phyloP scores from a whole-genome alignment of 2,329 filamentous ascomycete species.

The Pseudogymnoascus sp. region DNA sequence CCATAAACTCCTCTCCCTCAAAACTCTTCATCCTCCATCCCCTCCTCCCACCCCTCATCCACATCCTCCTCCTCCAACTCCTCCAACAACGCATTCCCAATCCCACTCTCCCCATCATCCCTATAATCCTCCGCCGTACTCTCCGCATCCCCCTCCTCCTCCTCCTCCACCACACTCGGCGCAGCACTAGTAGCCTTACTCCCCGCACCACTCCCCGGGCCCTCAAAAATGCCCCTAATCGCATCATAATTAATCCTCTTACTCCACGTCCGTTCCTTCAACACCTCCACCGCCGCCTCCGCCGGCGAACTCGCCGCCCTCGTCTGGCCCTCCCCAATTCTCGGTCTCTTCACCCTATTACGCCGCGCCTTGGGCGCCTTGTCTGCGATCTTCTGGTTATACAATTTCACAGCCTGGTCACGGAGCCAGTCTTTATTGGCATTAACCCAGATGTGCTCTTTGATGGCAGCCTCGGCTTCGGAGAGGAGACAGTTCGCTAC shows the following conservation, averaged over 20 bases:
- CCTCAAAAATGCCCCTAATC: constrained; percentile 50
- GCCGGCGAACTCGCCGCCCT: constrained; percentile 60
- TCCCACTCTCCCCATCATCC: background rate
- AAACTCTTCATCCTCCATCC: background rate
- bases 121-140: background rate
- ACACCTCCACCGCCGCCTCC: constrained; percentile 60
- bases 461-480: constrained; percentile 67
- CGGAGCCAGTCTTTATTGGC: constrained; percentile 92
- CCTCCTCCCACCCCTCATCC: constrained; percentile 1
- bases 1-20: background rate
- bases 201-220: constrained; percentile 38
- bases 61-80: background rate
- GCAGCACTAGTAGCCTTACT: constrained; percentile 39
- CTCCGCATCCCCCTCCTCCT: background rate
- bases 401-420: constrained; percentile 73
- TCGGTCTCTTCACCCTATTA: constrained; percentile 46
- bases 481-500: constrained; percentile 72
- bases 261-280: constrained; percentile 61
- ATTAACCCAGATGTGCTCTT: constrained; percentile 90
- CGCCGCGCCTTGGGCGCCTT: constrained; percentile 50
- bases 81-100: background rate
- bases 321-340: constrained; percentile 58
- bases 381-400: constrained; percentile 59
- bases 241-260: constrained; percentile 70
- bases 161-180: constrained; percentile 23